Base-by-base conservation (phyloP, 768 basidiomycete genomes). In the Podaxis sp. region DNA sequence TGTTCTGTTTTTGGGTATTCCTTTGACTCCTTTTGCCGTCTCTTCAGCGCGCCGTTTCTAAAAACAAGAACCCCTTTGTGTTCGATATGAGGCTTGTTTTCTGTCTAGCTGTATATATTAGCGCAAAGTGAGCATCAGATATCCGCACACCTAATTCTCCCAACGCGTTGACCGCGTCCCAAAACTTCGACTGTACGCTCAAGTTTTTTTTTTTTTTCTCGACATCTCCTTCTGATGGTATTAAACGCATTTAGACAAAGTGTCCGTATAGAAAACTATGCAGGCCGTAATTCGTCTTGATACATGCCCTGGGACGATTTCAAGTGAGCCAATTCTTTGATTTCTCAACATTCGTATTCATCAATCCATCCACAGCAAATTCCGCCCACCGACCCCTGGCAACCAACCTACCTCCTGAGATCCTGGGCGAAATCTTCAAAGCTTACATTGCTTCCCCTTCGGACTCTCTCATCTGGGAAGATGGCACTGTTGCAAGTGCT, bases 341-440 rank as follows among this genome's bases (percentile, higher is more conserved):
- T 19, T 8, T n/a, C 19, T 41, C 49, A 12, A 27, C 37, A 41
- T 9, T 15, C 13, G 29, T 24, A 7, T 6, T 29, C 15, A 60
- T 19, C 43, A 9, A 22, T 6, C 9, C 43, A 46, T 46, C 43
- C 43, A 22, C 46, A 47, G 57, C 15, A 29, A 29, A 22, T 24
- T 12, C 57, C 47, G 4, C n/a, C 19, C 7, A 17, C 24, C 22
- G 24, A 27, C 12, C 24, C 17, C 25, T 25, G 8, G 6, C 7
- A 11, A 19, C 19, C 13, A 29, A 40, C 15, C 59, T 60, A 7
- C 59, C 59, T 25, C 59, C 59, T 6, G 59, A 60, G 17, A 53
- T 60, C 25, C 51, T 60, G 1, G 51, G 36, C 2, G 59, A 60
- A 60, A 60, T 60, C 5, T 60, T 60, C 51, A 40, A 22, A 27